Percentiles rank a stretch among this genome's conserved stretches.
phyloP scores from a whole-genome alignment of 2,329 filamentous ascomycete genomes.

The Xylariaceae sp. region DNA sequence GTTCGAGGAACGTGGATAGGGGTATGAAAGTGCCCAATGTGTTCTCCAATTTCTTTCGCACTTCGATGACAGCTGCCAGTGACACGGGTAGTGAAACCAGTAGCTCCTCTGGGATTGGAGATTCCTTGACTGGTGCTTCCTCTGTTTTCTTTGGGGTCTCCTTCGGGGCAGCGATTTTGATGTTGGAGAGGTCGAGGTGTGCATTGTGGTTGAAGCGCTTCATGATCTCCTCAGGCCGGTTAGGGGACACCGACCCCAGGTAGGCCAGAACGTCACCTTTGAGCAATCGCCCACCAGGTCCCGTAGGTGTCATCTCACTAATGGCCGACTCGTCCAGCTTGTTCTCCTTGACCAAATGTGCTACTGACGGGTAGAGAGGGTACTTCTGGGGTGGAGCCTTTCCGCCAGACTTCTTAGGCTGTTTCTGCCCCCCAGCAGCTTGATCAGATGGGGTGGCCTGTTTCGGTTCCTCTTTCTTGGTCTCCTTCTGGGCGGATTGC shows the following conservation, averaged over 20 bases:
- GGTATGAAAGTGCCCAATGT: slow-evolving; percentile 82
- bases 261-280: slow-evolving; percentile 97
- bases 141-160: slow-evolving; percentile 48
- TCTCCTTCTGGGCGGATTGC: slow-evolving; percentile 49
- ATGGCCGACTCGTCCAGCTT: slow-evolving; percentile 77
- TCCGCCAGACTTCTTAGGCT: slow-evolving; percentile 47
- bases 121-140: slow-evolving; percentile 48
- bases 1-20: slow-evolving; percentile 83
- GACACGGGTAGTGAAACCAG: slow-evolving; percentile 78
- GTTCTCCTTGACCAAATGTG: slow-evolving; percentile 79
- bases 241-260: slow-evolving; percentile 76
- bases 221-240: slow-evolving; percentile 75
- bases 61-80: slow-evolving; percentile 77
- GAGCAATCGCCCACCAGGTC: slow-evolving; percentile 84
- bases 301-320: slow-evolving; percentile 83
- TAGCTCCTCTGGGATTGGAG: slow-evolving; percentile 54
- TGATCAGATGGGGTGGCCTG: slow-evolving; percentile 45
- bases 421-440: slow-evolving; percentile 37
- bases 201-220: slow-evolving; percentile 75
- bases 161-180: slow-evolving; percentile 73
- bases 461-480: slow-evolving; percentile 42
- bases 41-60: slow-evolving; percentile 80
- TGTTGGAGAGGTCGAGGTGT: slow-evolving; percentile 93
- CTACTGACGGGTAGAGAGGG: slow-evolving; percentile 82
- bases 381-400: slow-evolving; percentile 71